Evolutionary conservation across 2,329 filamentous ascomycete genomes (phyloP), one percentile per base, ranked within the genome.

Genomic region (Claviceps monticola): DNA sequence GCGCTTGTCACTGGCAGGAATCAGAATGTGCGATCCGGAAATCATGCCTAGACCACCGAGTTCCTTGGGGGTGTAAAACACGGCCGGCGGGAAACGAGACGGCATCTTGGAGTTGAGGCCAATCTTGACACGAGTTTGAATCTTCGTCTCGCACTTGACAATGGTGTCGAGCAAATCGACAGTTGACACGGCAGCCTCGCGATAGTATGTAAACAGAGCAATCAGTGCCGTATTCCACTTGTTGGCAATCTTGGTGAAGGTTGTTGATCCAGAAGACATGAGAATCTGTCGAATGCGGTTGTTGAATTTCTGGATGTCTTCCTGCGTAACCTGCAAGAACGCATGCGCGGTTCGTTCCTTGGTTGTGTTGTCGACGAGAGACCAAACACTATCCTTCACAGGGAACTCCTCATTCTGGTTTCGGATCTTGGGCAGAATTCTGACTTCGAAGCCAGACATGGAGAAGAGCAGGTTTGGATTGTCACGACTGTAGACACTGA

Each of bases 171-270:
- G 78, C 4, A 98, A 75, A 55, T 88, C 86, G 55, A 97, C 88
- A 0, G 94, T 98, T 1, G 91, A 95, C 1, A 97, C 91, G 16
- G 93, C 93, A 47, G 93, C 93, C 66, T 98, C 93, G 66, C 93
- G 88, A 65, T 98, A 98, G 69, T 98, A 98, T 0, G 93, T 97
- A 71, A 98, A 98, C 26, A 98, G 78, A 0, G 93, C 90, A 62
- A 98, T 98, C 58, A 98, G 70, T 1, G 88, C 93, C 0, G 93
- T 98, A 69, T 98, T 98, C 93, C 94, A 98, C 72, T 98, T 98
- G 72, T 98, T 98, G 46, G 94, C 93, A 63, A 98, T 98, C 78
- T 98, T 98, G 46, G 93, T 98, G 71, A 98, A 98, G 0, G 93
- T 98, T 0, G 93, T 98, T 5, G 88, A 95, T n/a, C 93, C 94